Conservation (phyloP, 108 stramenopile species). For the Pinguiococcus pyrenoidosus region DNA sequence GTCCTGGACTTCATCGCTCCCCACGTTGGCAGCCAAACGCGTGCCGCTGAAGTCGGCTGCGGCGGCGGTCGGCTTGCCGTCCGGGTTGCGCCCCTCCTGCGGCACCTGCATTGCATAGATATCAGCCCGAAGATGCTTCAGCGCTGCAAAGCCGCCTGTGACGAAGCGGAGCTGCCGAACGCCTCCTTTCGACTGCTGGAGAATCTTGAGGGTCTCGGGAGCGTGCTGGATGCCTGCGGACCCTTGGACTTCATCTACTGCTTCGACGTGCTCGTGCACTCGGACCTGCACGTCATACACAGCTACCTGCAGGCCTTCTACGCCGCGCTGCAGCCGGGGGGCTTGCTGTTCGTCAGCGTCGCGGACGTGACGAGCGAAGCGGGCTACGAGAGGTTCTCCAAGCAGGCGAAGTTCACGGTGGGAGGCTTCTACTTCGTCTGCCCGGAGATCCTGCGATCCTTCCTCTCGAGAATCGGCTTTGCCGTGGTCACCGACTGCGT, state of each 20-base stretch:
- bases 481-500: slow-evolving; percentile 12
- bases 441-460: slow-evolving; percentile 12
- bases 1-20: slow-evolving; percentile 15
- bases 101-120: too few species aligned
- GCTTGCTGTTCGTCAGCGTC: not conserved
- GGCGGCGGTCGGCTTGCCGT: slow-evolving; percentile 17
- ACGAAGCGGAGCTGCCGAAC: too few species aligned
- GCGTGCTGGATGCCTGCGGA: not conserved
- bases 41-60: slow-evolving; percentile 19
- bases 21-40: slow-evolving; percentile 5
- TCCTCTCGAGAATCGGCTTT: slow-evolving; percentile 11
- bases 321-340: slow-evolving; percentile 1
- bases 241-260: slow-evolving; percentile 10
- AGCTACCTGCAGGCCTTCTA: slow-evolving; percentile 11
- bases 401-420: slow-evolving; percentile 16
- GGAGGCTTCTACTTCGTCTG: slow-evolving; percentile 22
- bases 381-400: slow-evolving; percentile 14
- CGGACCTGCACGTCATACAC: slow-evolving; percentile 17
- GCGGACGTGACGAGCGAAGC: not conserved
- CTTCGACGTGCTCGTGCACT: slow-evolving; percentile 21
- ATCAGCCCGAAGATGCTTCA: too few species aligned
- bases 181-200: too few species aligned
- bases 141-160: too few species aligned
- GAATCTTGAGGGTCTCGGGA: too few species aligned
- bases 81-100: slow-evolving; percentile 3